Evolutionary conservation across 2,329 filamentous ascomycete species (phyloP).

Genomic region (Fusarium sambucinum): DNA sequence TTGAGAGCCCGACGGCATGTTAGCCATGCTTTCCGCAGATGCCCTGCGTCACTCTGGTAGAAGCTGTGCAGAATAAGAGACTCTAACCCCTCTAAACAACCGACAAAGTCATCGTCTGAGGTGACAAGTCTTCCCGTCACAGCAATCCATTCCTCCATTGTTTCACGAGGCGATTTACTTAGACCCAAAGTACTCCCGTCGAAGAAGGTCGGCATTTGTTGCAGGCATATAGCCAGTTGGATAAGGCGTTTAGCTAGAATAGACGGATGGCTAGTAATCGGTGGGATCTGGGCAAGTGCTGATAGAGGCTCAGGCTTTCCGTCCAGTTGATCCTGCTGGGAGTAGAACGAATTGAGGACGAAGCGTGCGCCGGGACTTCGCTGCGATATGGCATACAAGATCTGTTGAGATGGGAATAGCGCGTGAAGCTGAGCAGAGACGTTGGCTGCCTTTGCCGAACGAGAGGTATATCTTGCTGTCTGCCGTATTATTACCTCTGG

Average conservation of each 20-base stretch:
- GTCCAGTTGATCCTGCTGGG: conserved; percentile 49
- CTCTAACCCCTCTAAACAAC: conserved; percentile 65
- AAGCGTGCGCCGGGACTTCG: conserved; percentile 44
- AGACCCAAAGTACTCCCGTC: conserved; percentile 46
- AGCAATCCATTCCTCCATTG: conserved; percentile 49
- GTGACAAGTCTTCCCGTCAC: conserved; percentile 57
- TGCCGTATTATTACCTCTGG: conserved; percentile 8
- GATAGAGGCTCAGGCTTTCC: conserved; percentile 51
- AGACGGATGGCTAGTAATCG: conserved; percentile 61
- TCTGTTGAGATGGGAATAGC: conserved; percentile 42
- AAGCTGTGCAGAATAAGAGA: conserved; percentile 62
- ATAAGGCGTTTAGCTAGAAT: conserved; percentile 62
- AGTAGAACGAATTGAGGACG: conserved; percentile 47
- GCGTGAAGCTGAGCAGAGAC: conserved; percentile 39
- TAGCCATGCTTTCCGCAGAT: conserved; percentile 67
- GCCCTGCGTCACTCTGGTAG: conserved; percentile 66
- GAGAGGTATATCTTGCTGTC: conserved; percentile 1
- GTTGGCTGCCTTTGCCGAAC: conserved; percentile 25
- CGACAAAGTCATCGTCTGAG: conserved; percentile 64
- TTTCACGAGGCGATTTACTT: conserved; percentile 30
- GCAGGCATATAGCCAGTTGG: conserved; percentile 59
- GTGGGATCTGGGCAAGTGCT: conserved; percentile 43
- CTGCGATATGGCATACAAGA: conserved; percentile 42
- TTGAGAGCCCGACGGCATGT: conserved; percentile 62
- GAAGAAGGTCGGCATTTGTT: conserved; percentile 57